phyloP scores from a whole-genome alignment of 208 protist species.

The Leishmania guyanensis region DNA sequence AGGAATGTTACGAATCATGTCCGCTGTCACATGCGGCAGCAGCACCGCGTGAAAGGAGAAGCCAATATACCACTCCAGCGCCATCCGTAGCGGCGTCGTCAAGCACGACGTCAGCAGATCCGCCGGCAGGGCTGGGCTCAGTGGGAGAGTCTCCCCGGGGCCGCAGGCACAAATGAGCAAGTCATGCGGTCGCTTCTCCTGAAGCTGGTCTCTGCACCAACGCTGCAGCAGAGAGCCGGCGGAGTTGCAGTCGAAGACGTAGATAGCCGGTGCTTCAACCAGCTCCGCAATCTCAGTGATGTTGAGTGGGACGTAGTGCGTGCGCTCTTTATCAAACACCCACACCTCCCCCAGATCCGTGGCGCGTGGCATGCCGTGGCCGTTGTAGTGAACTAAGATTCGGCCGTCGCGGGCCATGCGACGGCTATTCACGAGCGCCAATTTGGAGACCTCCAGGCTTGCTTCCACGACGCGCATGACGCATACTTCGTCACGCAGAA shows the following conservation, averaged over 20 bases:
- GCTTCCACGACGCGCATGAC: slow-evolving; percentile 93
- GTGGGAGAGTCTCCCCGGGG: slow-evolving; percentile 94
- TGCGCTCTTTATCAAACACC: slow-evolving; percentile 98
- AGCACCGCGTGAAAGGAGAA: slow-evolving; percentile 81
- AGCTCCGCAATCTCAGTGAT: slow-evolving; percentile 95
- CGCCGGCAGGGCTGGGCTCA: slow-evolving; percentile 96
- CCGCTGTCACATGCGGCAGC: slow-evolving; percentile 83
- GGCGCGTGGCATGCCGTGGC: slow-evolving; percentile 98
- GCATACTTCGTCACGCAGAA: slow-evolving; percentile 45
- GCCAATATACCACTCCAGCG: slow-evolving; percentile 94
- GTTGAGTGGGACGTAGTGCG: slow-evolving; percentile 98
- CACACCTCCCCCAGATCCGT: slow-evolving; percentile 98
- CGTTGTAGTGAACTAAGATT: slow-evolving; percentile 99
- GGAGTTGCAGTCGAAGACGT: slow-evolving; percentile 98
- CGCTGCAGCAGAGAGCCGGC: slow-evolving; percentile 88
- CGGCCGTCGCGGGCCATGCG: slow-evolving; percentile 88
- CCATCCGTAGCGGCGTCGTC: slow-evolving; percentile 97
- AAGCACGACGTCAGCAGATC: slow-evolving; percentile 99
- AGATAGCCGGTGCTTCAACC: slow-evolving; percentile 94
- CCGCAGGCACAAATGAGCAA: slow-evolving; percentile 96
- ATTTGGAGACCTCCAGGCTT: slow-evolving; percentile 93
- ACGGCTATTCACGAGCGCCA: slow-evolving; percentile 78
- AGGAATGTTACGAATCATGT: slow-evolving; percentile 85
- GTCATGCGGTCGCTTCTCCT: slow-evolving; percentile 85
- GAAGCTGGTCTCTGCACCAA: slow-evolving; percentile 76